phyloP scores from a whole-genome alignment of 345 rosid genomes.

The Salix arbutifolia region DNA sequence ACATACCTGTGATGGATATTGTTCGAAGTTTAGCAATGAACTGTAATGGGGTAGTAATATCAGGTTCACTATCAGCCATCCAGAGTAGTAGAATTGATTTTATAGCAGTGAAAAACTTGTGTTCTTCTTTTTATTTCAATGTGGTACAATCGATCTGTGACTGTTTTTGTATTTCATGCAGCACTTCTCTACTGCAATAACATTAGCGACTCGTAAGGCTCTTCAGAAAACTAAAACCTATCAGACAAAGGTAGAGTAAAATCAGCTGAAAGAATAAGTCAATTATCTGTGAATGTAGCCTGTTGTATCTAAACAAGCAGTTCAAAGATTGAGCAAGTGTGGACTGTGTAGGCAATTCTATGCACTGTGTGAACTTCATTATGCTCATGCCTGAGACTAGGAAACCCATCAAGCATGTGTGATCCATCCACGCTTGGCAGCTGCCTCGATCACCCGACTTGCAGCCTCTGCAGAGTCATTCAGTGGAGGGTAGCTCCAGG shows the following conservation, averaged over 20 bases:
- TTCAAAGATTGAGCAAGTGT: background rate
- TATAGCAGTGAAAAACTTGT: no score
- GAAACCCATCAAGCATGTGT: background rate
- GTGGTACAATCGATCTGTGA: no score
- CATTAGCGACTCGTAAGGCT: background rate
- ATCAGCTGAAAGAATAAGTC: background rate
- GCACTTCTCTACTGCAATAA: no score
- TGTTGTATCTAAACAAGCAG: no score
- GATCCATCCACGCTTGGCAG: slow-evolving; percentile 20
- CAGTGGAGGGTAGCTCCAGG: slow-evolving; percentile 31
- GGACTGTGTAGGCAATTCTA: background rate
- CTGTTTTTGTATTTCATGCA: no score
- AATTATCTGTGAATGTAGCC: no score
- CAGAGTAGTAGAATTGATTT: no score
- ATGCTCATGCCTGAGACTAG: background rate
- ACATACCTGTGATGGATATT: no score
- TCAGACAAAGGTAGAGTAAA: background rate
- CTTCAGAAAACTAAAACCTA: background rate
- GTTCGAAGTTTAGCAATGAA: no score
- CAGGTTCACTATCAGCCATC: no score
- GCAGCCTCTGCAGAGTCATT: slow-evolving; percentile 24
- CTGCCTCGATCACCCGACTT: slow-evolving; percentile 11
- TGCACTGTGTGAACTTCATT: background rate
- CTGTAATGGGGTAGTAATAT: no score
- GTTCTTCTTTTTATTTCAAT: no score